Percentiles rank a stretch among this genome's conserved stretches.
Conservation (phyloP, 352 stramenopile genomes). For the Globisporangium uncinulatum region DNA sequence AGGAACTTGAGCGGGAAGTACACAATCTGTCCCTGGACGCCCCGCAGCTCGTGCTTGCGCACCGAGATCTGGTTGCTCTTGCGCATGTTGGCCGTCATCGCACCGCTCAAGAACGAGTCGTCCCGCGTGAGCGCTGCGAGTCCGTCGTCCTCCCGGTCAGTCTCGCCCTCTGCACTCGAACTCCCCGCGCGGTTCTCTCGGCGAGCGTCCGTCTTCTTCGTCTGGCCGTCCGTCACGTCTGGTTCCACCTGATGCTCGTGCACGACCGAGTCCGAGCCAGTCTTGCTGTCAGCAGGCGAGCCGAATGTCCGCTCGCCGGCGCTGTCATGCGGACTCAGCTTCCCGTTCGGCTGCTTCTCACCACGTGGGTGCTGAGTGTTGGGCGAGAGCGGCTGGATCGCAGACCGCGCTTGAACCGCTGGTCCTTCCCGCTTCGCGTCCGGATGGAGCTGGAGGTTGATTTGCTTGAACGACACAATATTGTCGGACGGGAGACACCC, state of each 20-base stretch:
- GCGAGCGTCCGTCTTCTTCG: background rate
- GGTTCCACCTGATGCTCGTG: slow-evolving; percentile 11
- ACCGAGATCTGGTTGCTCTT: slow-evolving; percentile 54
- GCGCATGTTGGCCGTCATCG: slow-evolving; percentile 69
- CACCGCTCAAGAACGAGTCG: slow-evolving; percentile 43
- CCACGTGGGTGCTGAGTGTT: slow-evolving; percentile 4
- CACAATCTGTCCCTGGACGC: slow-evolving; percentile 74
- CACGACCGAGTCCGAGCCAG: slow-evolving; percentile 6
- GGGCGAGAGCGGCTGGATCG: slow-evolving; percentile 8
- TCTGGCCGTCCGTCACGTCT: background rate
- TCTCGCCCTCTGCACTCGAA: background rate
- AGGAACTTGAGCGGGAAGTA: slow-evolving; percentile 88
- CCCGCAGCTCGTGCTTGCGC: slow-evolving; percentile 58
- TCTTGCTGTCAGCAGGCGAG: slow-evolving; percentile 2
- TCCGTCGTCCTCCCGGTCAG: slow-evolving; percentile 1
- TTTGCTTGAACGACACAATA: slow-evolving; percentile 64
- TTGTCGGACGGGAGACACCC: slow-evolving; percentile 73
- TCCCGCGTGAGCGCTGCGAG: slow-evolving; percentile 4
- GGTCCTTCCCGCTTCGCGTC: slow-evolving; percentile 14
- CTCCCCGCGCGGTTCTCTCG: background rate
- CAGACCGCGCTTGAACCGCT: slow-evolving; percentile 1
- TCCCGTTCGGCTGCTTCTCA: slow-evolving; percentile 3
- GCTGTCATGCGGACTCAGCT: background rate
- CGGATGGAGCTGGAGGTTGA: slow-evolving; percentile 43
- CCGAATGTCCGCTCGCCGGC: slow-evolving; percentile 4